A percentile compares a stretch with the other conserved stretches of the same genome.
Conservation (phyloP, 495 filamentous ascomycete genomes). For the Cladorrhinum samala region DNA sequence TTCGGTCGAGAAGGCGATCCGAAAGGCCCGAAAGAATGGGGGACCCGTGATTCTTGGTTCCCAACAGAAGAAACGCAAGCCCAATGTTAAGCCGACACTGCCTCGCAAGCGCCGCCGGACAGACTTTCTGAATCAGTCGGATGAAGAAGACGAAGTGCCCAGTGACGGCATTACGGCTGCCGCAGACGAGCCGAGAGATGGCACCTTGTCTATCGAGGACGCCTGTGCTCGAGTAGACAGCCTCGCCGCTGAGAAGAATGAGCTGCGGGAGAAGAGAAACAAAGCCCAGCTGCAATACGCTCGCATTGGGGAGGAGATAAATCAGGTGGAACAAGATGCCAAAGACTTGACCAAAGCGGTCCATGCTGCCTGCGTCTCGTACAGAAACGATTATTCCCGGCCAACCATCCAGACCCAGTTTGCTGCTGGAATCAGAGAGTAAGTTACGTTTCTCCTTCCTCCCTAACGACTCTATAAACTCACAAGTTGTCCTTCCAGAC, state of each 20-base stretch:
- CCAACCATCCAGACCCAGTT: slow-evolving; percentile 51
- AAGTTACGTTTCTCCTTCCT: slow-evolving; percentile 5
- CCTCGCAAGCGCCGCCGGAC: no score
- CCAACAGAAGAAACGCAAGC: background rate
- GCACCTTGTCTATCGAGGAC: slow-evolving; percentile 3
- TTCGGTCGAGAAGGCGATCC: background rate
- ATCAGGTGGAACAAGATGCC: slow-evolving; percentile 18
- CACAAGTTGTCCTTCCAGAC: slow-evolving; percentile 4
- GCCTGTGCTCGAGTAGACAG: slow-evolving; percentile 2
- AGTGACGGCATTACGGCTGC: no score
- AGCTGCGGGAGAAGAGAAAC: slow-evolving; percentile 13
- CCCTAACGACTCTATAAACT: background rate
- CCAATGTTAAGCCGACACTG: no score
- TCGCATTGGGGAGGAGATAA: background rate
- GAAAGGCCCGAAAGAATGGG: background rate
- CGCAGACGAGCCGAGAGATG: no score
- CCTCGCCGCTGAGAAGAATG: slow-evolving; percentile 7
- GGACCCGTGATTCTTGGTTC: background rate
- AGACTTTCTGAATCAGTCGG: no score
- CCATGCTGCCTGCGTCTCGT: slow-evolving; percentile 42
- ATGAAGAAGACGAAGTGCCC: no score
- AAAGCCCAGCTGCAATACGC: slow-evolving; percentile 29
- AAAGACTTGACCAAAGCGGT: slow-evolving; percentile 27
- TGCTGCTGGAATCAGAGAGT: slow-evolving; percentile 47
- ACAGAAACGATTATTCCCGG: slow-evolving; percentile 49